phyloP scores from a whole-genome alignment of 2,329 filamentous ascomycete genomes.

The Ceratocystis harringtonii region DNA sequence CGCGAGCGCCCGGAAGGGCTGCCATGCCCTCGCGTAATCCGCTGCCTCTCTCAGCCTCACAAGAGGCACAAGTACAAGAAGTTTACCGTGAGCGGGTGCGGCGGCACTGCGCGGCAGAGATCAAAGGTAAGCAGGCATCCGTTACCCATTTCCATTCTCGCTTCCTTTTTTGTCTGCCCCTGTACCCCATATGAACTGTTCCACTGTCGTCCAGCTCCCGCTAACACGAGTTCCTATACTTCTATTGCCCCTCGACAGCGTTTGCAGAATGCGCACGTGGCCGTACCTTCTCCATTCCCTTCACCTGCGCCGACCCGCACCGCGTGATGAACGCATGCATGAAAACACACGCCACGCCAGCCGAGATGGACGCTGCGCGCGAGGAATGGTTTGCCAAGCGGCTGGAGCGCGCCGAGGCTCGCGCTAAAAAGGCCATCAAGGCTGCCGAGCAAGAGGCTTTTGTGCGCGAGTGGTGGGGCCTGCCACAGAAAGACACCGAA shows the following conservation, averaged over 20 bases:
- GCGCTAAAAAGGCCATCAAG: slow-evolving; percentile 45
- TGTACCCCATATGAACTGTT: background rate
- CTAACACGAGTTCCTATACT: background rate
- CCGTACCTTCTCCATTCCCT: slow-evolving; percentile 76
- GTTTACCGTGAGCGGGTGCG: slow-evolving; percentile 70
- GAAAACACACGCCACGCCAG: slow-evolving; percentile 68
- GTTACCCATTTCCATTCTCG: background rate
- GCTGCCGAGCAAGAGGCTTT: slow-evolving; percentile 50
- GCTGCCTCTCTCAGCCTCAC: slow-evolving; percentile 63
- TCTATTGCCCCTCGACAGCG: slow-evolving; percentile 35
- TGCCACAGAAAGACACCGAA: slow-evolving; percentile 41
- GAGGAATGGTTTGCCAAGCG: slow-evolving; percentile 84
- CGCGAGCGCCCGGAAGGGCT: slow-evolving; percentile 20
- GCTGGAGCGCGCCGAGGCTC: slow-evolving; percentile 51
- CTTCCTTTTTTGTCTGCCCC: background rate
- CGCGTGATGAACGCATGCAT: slow-evolving; percentile 90
- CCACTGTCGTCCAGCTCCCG: background rate
- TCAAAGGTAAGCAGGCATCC: slow-evolving; percentile 43
- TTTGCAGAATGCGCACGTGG: slow-evolving; percentile 83
- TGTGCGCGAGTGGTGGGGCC: slow-evolving; percentile 51
- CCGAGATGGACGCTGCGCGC: slow-evolving; percentile 72
- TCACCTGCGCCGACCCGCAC: slow-evolving; percentile 66
- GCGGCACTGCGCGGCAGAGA: slow-evolving; percentile 58
- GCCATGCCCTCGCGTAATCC: slow-evolving; percentile 56
- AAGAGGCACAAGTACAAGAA: slow-evolving; percentile 69